Percentiles rank a stretch among this genome's conserved stretches.
phyloP scores from a whole-genome alignment of 768 basidiomycete genomes.

The Suillus brevipes region DNA sequence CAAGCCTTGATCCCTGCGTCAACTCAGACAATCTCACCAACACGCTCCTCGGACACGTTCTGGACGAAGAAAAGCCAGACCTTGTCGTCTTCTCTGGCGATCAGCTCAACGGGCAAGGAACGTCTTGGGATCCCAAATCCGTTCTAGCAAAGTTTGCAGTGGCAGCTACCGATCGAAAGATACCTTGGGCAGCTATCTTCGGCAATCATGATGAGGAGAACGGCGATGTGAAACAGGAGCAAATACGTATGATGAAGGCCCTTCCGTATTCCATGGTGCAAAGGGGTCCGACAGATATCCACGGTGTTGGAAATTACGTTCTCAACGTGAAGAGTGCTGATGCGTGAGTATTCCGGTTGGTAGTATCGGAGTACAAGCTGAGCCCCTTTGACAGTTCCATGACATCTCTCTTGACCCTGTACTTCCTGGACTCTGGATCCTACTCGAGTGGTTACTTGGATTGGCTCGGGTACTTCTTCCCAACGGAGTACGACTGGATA shows the following conservation, averaged over 20 bases:
- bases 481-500: conserved; percentile 85
- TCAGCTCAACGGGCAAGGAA: conserved; percentile 89
- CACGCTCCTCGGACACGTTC: conserved; percentile 65
- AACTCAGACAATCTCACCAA: conserved; percentile 79
- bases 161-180: conserved; percentile 68
- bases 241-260: conserved; percentile 68
- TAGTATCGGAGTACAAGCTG: conserved; percentile 10
- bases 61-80: conserved; percentile 85
- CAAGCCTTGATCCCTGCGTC: conserved; percentile 47
- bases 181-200: conserved; percentile 92
- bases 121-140: conserved; percentile 85
- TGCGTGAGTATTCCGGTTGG: conserved; percentile 53
- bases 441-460: conserved; percentile 64
- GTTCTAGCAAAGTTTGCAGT: conserved; percentile 57
- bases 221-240: conserved; percentile 59
- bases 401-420: conserved; percentile 86
- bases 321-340: conserved; percentile 84
- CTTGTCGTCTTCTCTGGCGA: conserved; percentile 92
- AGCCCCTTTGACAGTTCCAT: conserved; percentile 57
- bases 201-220: conserved; percentile 93
- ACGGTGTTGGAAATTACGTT: conserved; percentile 91
- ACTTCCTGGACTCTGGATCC: conserved; percentile 87
- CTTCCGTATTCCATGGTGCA: conserved; percentile 86
- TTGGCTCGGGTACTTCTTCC: conserved; percentile 58
- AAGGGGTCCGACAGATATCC: conserved; percentile 77